These are phyloP conservation scores for Leishmania braziliensis DNA, from an alignment of 208 protist species.

Conservation along the genomic window DNA sequence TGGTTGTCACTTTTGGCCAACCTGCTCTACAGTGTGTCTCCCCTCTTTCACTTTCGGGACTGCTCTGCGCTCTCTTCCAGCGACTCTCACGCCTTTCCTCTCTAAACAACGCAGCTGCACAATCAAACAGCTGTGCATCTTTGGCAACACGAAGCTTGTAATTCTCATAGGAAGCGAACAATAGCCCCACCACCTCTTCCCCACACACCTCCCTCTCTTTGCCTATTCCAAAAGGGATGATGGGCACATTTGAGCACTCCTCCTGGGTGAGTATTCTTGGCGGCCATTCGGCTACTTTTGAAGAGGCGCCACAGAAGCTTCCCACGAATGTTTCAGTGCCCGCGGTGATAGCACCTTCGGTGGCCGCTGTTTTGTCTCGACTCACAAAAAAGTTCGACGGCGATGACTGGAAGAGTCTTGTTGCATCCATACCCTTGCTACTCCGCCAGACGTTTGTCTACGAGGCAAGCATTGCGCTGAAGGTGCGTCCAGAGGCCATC, in stretches of 20 bases:
- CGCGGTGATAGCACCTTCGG: background rate
- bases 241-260: conserved; percentile 14
- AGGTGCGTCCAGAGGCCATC: conserved; percentile 49
- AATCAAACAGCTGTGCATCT: background rate
- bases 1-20: background rate
- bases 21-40: background rate
- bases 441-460: conserved; percentile 55
- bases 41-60: background rate
- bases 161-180: background rate
- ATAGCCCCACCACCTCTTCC: background rate
- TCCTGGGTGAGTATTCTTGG: conserved; percentile 24
- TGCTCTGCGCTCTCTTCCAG: background rate
- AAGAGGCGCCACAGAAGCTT: conserved; percentile 10
- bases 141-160: background rate
- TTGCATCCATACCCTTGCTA: conserved; percentile 34
- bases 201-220: background rate
- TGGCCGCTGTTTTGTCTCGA: conserved; percentile 23
- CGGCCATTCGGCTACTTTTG: background rate
- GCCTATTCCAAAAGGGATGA: background rate
- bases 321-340: background rate
- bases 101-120: background rate
- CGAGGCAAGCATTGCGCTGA: conserved; percentile 60
- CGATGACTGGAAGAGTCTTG: conserved; percentile 66
- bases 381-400: conserved; percentile 82
- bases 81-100: background rate